Percentiles rank a stretch among this genome's conserved stretches.
phyloP scores from a whole-genome alignment of 176 grass and related monocot species.

The Lolium perenne region DNA sequence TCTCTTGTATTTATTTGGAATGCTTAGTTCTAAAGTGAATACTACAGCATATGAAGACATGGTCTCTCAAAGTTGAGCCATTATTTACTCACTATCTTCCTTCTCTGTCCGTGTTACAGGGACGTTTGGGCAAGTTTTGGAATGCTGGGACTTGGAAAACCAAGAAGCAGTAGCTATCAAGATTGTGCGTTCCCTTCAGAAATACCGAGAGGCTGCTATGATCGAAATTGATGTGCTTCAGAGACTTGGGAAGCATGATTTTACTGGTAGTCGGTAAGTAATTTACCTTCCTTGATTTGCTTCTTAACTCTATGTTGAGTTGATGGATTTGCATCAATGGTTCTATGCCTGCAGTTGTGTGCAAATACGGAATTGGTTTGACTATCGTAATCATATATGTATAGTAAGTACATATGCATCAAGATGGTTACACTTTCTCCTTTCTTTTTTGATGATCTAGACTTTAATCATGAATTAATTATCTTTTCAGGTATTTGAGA shows the following conservation, averaged over 20 bases:
- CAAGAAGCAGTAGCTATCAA: slow-evolving; percentile 95
- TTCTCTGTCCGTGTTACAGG: slow-evolving; percentile 54
- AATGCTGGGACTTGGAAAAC: slow-evolving; percentile 95
- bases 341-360: slow-evolving; percentile 97
- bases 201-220: slow-evolving; percentile 98
- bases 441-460: slow-evolving; percentile 24
- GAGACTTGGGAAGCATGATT: slow-evolving; percentile 85
- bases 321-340: slow-evolving; percentile 87
- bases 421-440: slow-evolving; percentile 41
- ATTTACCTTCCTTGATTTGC: slow-evolving; percentile 42
- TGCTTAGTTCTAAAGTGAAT: slow-evolving; percentile 18
- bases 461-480: slow-evolving; percentile 43
- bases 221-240: slow-evolving; percentile 98
- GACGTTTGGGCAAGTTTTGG: slow-evolving; percentile 98
- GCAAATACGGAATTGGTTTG: slow-evolving; percentile 99
- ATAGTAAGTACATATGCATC: slow-evolving; percentile 96
- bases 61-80: neutral
- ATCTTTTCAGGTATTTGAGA: slow-evolving; percentile 86
- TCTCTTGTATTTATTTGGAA: slow-evolving; percentile 17
- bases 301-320: slow-evolving; percentile 53
- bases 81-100: slow-evolving; percentile 26
- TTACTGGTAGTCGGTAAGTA: slow-evolving; percentile 75
- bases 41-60: slow-evolving; percentile 11
- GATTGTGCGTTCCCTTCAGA: slow-evolving; percentile 88
- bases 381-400: slow-evolving; percentile 99